A percentile compares a stretch with the other conserved stretches of the same genome.
Conservation (phyloP, 306 rosid genomes). For the Acmispon strigosus region DNA sequence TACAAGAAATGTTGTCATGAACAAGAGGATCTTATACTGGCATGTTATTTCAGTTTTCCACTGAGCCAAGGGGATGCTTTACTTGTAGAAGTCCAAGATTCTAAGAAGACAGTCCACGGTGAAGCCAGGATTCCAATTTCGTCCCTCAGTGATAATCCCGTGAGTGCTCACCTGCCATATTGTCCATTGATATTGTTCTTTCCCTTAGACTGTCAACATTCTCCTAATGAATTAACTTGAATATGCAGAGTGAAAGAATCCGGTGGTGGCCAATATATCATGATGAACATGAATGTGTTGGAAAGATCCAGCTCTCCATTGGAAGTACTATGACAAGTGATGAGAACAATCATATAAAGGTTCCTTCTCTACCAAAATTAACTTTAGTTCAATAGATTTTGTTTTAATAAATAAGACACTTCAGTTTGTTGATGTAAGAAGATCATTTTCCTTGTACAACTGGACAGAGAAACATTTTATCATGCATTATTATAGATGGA, state of each 20-base stretch:
- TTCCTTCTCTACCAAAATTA: slow-evolving; percentile 21
- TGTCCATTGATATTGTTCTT: neutral
- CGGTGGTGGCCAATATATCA: slow-evolving; percentile 95
- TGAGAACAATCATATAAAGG: slow-evolving; percentile 77
- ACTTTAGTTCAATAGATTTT: slow-evolving; percentile 5
- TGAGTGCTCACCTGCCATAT: slow-evolving; percentile 29
- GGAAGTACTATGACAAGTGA: slow-evolving; percentile 62
- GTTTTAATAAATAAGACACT: neutral
- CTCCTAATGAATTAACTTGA: slow-evolving; percentile 15
- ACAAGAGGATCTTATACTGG: slow-evolving; percentile 8
- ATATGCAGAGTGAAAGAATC: slow-evolving; percentile 62
- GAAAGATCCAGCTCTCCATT: slow-evolving; percentile 83
- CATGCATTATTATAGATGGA: neutral
- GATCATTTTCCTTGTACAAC: neutral
- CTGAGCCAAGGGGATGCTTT: slow-evolving; percentile 87
- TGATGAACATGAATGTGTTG: slow-evolving; percentile 81
- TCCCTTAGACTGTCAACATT: neutral
- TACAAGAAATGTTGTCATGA: no score
- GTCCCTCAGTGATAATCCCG: slow-evolving; percentile 67
- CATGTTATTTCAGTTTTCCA: slow-evolving; percentile 68
- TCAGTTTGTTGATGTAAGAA: neutral
- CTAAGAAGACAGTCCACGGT: slow-evolving; percentile 64
- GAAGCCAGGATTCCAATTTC: slow-evolving; percentile 71
- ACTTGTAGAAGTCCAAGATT: slow-evolving; percentile 70
- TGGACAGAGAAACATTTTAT: neutral